phyloP scores from a whole-genome alignment of 2,329 filamentous ascomycete genomes.

The Neurospora sp. region DNA sequence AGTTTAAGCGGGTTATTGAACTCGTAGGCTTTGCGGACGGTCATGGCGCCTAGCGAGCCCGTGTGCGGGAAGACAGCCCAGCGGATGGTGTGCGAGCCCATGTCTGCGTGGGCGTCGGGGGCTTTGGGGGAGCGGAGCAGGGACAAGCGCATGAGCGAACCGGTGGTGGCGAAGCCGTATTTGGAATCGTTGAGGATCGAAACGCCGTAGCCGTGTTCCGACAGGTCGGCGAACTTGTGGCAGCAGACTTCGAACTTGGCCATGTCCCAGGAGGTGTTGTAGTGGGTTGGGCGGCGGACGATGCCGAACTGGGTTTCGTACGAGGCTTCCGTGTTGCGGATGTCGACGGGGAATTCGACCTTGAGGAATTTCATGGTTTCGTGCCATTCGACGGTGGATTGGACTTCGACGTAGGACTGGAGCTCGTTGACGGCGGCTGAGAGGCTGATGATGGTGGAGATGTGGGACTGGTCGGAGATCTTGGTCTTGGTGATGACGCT shows the following conservation, averaged over 20 bases:
- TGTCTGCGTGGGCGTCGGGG: conserved; percentile 86
- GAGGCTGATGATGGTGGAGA: conserved; percentile 78
- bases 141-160: conserved; percentile 81
- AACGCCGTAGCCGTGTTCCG: conserved; percentile 62
- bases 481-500: conserved; percentile 75
- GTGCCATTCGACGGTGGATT: conserved; percentile 88
- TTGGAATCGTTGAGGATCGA: conserved; percentile 92
- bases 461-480: conserved; percentile 78
- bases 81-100: conserved; percentile 78
- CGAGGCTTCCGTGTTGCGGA: conserved; percentile 81
- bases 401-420: conserved; percentile 64
- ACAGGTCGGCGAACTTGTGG: conserved; percentile 64
- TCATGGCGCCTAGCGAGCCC: conserved; percentile 59
- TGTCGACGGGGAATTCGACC: conserved; percentile 91
- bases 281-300: conserved; percentile 83
- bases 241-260: conserved; percentile 71
- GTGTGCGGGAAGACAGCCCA: conserved; percentile 85
- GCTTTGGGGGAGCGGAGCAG: conserved; percentile 83
- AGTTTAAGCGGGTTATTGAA: conserved; percentile 76
- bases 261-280: conserved; percentile 88
- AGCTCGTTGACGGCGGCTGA: conserved; percentile 55
- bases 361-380: conserved; percentile 98
- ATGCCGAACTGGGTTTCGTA: conserved; percentile 95
- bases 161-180: conserved; percentile 86
- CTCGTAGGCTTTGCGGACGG: conserved; percentile 74